Base-by-base conservation (phyloP, 495 filamentous ascomycete species). In the Pseudevernia furfuracea region DNA sequence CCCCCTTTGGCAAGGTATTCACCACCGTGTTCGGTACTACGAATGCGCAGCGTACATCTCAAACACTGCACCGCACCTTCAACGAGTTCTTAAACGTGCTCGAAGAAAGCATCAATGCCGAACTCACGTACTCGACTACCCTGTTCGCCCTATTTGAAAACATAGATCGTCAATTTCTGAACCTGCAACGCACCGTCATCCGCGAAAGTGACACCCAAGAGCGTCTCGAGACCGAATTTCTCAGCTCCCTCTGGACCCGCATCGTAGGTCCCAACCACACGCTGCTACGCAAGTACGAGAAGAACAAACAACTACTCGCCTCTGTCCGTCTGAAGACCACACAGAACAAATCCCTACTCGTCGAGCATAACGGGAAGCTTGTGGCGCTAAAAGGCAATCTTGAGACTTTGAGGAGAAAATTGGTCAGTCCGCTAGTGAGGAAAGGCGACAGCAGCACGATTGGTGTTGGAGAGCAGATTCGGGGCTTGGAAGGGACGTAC, bases 121-220 rank as follows among this genome's bases (percentile, higher is more conserved):
- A 96, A 71, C 78, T 96, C 9, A 83, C 83, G 25, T 86, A 92
- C 72, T 87, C 85, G 32, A 83, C 88, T 5, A 80, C 84, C 0
- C 83, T 96, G 4, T 93, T 96, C 71, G 79, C 80, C 12, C 84
- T 96, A 14, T 96, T 96, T 74, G 90, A 95, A 66, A 82, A 85
- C 60, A 91, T 96, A 67, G 92, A 96, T 74, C 82, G 84, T 44
- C 90, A 95, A 70, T 96, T 96, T 77, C 79, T 89, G 52, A 96
- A 94, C 71, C 79, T 96, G 0, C 89, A 89, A 49, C 87, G 92
- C 55, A 88, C 87, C n/a, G 91, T 96, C 12, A 84, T 88, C 44
- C 89, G 89, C 71, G 92, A 96, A 70, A 82, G 84, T 25, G 87
- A 89, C 66, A 79, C 83, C 37, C 90, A 96, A 67, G 90, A 95